Conservation (phyloP, 192 early-diverging fungal species). For the Paraglomus occultum region DNA sequence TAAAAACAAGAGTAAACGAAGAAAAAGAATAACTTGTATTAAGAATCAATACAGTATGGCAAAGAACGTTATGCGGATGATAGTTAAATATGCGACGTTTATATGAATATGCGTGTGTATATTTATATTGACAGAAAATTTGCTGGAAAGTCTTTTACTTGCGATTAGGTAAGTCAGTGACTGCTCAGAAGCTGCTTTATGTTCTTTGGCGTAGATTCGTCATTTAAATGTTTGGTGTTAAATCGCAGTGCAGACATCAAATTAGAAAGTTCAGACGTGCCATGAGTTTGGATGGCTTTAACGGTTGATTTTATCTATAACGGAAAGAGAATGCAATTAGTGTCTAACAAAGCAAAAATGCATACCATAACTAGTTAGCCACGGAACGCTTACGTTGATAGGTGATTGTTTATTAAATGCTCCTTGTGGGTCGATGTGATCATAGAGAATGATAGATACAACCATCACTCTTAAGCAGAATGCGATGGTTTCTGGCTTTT, state of each 20-base stretch:
- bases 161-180: constrained; percentile 4
- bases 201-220: constrained; percentile 71
- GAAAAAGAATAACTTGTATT: no score
- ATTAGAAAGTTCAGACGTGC: constrained; percentile 48
- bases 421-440: constrained; percentile 80
- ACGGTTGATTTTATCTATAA: constrained; percentile 58
- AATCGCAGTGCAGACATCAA: constrained; percentile 75
- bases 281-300: constrained; percentile 63
- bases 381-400: constrained; percentile 68
- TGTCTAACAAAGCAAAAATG: not conserved
- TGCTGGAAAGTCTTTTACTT: no score
- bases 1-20: no score
- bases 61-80: no score
- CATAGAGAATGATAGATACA: constrained; percentile 85
- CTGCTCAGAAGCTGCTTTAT: constrained; percentile 43
- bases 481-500: constrained; percentile 57
- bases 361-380: constrained; percentile 11
- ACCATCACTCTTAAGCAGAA: constrained; percentile 89
- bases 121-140: no score
- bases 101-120: no score
- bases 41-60: no score
- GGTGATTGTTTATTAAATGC: constrained; percentile 73
- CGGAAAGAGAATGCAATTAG: no score
- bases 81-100: no score
- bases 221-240: constrained; percentile 78